Evolutionary conservation across 257 asterid genomes (phyloP), one percentile per base, ranked within the genome.

Genomic region (Solanum tacnaense): DNA sequence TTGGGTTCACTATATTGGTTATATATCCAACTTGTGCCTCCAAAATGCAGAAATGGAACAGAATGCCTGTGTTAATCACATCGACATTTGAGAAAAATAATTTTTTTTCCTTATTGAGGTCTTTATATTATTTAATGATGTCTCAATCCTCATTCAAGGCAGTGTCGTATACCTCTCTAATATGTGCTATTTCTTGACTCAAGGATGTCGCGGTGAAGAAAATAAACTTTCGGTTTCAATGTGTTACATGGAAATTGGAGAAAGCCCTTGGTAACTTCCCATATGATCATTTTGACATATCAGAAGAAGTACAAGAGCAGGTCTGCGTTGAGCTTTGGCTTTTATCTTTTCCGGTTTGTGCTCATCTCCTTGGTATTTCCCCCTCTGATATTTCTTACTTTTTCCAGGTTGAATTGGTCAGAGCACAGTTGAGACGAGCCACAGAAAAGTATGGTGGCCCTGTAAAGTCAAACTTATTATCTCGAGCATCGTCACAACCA

Each of bases 281-380:
- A 21, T 93, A 89, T 75, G 94, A 89, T 84, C 93, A 94, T 58
- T 92, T 95, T 84, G 98, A 97, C 65, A 90, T 96, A 89, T 95
- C 99, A 21, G 99, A 97, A 91, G 99, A 97, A 94, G 99, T 97
- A 27, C 93, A 91, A 82, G 99, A 96, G 88, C 99, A 97, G 98
- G 99, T 95, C 31, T 75, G 91, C 88, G 41, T 44, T 41, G 10
- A 65, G 23, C 87, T 46, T 86, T 44, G 84, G 88, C 86, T 39
- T 89, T 52, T 81, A 65, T 85, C 3, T 58, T 25, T 18, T 67
- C 68, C 18, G 78, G 60, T 74, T 70, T 74, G 35, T 12, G 60
- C 44, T 86, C 32, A 25, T 7, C 8, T 23, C 49, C 41, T 82
- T 72, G 68, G 36, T 78, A 81, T 49, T 83, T 52, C 25, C 39